Conservation (phyloP, 2,329 filamentous ascomycete species). For the Podosphaera leucotricha region DNA sequence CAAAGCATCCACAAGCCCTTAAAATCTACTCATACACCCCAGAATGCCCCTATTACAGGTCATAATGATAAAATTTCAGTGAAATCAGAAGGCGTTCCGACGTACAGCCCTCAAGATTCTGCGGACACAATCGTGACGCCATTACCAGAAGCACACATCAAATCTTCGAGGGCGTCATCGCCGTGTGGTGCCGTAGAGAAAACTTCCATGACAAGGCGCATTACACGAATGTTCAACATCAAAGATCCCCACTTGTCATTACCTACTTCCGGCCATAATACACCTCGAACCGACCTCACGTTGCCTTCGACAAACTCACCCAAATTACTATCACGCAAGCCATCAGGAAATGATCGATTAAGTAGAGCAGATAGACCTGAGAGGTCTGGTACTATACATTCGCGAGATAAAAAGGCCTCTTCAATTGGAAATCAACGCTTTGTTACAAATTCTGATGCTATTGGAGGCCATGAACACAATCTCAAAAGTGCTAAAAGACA, state of each 20-base stretch:
- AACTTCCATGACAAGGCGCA: conserved; percentile 36
- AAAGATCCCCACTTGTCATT: conserved; percentile 8
- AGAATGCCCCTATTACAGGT: conserved; percentile 8
- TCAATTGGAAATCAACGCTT: conserved; percentile 22
- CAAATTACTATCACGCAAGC: conserved; percentile 21
- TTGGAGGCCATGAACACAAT: conserved; percentile 64
- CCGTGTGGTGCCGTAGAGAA: conserved; percentile 20
- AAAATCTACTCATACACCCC: conserved; percentile 10
- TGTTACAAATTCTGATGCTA: conserved; percentile 23
- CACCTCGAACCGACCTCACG: conserved; percentile 10
- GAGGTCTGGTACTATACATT: conserved; percentile 9
- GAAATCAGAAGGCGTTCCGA: conserved; percentile 8
- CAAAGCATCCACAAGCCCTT: conserved; percentile 6
- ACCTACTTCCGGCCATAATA: conserved; percentile 10
- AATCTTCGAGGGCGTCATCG: conserved; percentile 3
- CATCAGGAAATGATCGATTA: conserved; percentile 21
- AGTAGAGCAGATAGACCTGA: conserved; percentile 15
- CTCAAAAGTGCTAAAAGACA: conserved; percentile 78
- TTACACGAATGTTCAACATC: conserved; percentile 36
- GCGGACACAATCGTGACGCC: conserved; percentile 12
- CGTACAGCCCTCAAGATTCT: conserved; percentile 12
- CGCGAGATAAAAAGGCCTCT: conserved; percentile 13
- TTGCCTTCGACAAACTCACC: conserved; percentile 15
- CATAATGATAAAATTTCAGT: conserved; percentile 10
- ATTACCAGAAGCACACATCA: conserved; percentile 10